Evolutionary conservation across 768 basidiomycete genomes (phyloP), one percentile per base, ranked within the genome.

Genomic region (Xerocomus potaroensis): DNA sequence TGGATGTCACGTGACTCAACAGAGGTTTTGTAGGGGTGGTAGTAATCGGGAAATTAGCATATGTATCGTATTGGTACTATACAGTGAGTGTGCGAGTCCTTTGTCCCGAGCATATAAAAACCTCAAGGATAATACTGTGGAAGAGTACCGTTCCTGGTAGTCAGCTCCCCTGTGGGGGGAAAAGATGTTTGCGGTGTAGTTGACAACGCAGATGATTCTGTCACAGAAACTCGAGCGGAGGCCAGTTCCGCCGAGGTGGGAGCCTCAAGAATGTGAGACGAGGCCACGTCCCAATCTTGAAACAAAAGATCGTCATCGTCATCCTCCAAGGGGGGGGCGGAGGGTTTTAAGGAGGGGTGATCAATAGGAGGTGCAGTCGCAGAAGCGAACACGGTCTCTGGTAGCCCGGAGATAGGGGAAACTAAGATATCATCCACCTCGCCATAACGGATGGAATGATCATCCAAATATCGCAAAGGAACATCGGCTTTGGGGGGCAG

Each of bases 371-470:
- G 67, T 19, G 67, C 64, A 43, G 68, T 68, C 22, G 71, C 60
- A 11, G 34, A 48, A 18, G 41, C 77, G 48, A 78, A 77, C 5
- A 73, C 72, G 38, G 76, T 73, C 16, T 71, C 74, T 41, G 72
- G 72, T 10, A 73, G 72, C 31, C 55, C 72, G 40, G 63, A 49
- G 38, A 67, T 67, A n/a, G 67, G 58, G 18, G 68, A 44, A 3
- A 58, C 40, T 8, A 55, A 55, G 36, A 71, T 54, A 18, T 69
- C 70, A 29, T 74, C 55, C 14, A 37, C 45, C 8, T 47, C 46
- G 16, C 40, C 53, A 55, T 68, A 74, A 18, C 63, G 59, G 46
- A 76, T 72, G 38, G 71, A 62, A 47, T 71, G 72, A 8, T 46
- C 43, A 19, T 56, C 51, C 52, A 72, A 68, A 21, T 54, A 59